phyloP scores from a whole-genome alignment of 352 stramenopile genomes.

The Globisporangium viniferum region DNA sequence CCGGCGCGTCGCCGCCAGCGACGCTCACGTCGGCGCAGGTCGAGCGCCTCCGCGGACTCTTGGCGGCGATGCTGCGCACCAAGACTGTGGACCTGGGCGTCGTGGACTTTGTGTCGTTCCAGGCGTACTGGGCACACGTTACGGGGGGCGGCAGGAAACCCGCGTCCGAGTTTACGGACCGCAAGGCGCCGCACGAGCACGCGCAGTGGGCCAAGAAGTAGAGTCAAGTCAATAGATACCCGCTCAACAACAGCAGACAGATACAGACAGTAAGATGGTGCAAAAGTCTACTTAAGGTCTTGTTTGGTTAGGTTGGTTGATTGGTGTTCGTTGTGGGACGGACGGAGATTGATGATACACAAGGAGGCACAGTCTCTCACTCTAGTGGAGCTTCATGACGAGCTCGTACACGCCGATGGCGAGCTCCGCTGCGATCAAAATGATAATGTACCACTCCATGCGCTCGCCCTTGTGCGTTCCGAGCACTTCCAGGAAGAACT shows the following conservation, averaged over 20 bases:
- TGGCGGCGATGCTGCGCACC: constrained; percentile 77
- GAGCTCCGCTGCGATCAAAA: constrained; percentile 94
- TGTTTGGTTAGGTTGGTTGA: not conserved
- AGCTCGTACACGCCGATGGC: constrained; percentile 87
- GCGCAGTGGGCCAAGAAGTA: constrained; percentile 63
- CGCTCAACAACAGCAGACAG: not conserved
- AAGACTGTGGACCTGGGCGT: constrained; percentile 70
- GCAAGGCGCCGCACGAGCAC: constrained; percentile 84
- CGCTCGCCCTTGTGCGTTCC: constrained; percentile 92
- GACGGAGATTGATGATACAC: not conserved
- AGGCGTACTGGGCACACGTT: constrained; percentile 81
- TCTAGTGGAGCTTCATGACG: constrained; percentile 65
- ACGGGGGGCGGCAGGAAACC: constrained; percentile 61
- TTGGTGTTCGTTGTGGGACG: not conserved
- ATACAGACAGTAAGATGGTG: not conserved
- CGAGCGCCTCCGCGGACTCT: constrained; percentile 55
- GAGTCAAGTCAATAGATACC: not conserved
- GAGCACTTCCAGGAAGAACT: constrained; percentile 98
- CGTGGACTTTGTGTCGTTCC: constrained; percentile 78
- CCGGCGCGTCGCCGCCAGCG: constrained; percentile 23
- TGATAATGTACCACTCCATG: constrained; percentile 98
- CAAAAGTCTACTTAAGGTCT: constrained; percentile 3
- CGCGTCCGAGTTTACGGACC: constrained; percentile 73
- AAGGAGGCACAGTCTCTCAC: not conserved
- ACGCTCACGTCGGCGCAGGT: constrained; percentile 51